Evolutionary conservation across 768 basidiomycete genomes (phyloP), one percentile per base, ranked within the genome.

Genomic region (Cantharellus anzutake): DNA sequence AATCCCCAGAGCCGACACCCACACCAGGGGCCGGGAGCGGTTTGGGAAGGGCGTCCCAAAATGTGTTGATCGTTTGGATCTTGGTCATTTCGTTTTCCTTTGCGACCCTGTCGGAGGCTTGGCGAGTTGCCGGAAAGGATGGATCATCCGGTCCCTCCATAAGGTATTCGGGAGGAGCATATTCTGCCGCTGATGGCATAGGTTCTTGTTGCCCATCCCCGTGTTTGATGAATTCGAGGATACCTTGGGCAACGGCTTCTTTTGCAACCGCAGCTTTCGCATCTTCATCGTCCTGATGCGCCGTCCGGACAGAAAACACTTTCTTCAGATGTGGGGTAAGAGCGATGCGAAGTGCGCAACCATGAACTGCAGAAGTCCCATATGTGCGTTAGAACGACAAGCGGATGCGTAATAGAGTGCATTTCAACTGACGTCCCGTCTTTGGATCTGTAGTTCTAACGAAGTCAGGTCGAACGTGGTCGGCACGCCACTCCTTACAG

Each of bases 31-130:
- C 80, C 0, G 80, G 78, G 57, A 84, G 76, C 1, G 82, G 84
- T 51, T 75, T 74, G 1, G 83, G 82, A 51, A 86, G 75, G 11
- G 77, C 67, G n/a, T 82, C 81, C 64, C 76, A 82, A 67, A 80
- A 85, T 1, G 68, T 68, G 61, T 81, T 80, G 0, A 86, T 68
- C 0, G 75, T 73, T 48, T 74, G 68, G 2, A 70, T 68, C 16
- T 63, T 48, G 60, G 55, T 60, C 14, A 59, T 60, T 57, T 59
- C 38, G 4, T 60, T 60, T 16, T 61, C 51, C 20, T 51, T 58
- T 50, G 35, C 48, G 41, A 59, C 53, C 16, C 60, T 51, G 29
- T 62, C 58, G 35, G 34, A 35, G 7, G 40, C 41, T 48, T 42
- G 20, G n/a, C 40, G 42, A 41, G 41, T 29, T 39, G 41, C 41